Conservation (phyloP, 1,284 basidiomycete species). For the Sporisorium scitamineum region DNA sequence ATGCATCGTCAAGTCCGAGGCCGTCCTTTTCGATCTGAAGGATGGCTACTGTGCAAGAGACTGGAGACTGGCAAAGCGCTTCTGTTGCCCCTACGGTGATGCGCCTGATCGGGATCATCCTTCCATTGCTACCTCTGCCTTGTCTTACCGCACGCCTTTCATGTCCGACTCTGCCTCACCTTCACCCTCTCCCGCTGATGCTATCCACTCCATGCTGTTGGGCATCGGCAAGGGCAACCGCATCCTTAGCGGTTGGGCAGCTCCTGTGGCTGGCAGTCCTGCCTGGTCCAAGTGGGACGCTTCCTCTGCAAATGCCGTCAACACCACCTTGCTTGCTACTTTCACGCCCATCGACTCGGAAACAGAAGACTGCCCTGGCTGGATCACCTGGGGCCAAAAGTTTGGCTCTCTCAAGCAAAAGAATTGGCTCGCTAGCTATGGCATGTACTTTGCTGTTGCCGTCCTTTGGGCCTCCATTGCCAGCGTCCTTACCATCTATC, state of each 20-base stretch:
- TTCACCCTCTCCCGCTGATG: conserved; percentile 19
- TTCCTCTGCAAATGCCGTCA: conserved; percentile 3
- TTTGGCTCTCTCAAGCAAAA: conserved; percentile 22
- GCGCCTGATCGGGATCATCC: conserved; percentile 51
- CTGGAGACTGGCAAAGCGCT: conserved; percentile 82
- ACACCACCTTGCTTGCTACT: conserved; percentile 20
- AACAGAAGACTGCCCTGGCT: conserved; percentile 75
- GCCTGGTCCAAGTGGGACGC: conserved; percentile 54
- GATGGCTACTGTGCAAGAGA: conserved; percentile 83
- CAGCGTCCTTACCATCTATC: conserved; percentile 82
- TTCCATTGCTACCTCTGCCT: conserved; percentile 15
- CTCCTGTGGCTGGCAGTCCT: conserved; percentile 58
- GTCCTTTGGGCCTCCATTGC: conserved; percentile 60
- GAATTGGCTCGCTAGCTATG: conserved; percentile 76
- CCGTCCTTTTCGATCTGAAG: conserved; percentile 92
- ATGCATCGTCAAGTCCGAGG: conserved; percentile 85
- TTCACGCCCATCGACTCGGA: conserved; percentile 36
- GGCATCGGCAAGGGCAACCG: conserved; percentile 52
- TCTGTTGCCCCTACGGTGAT: conserved; percentile 76
- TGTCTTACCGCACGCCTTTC: conserved; percentile 42
- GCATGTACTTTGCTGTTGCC: conserved; percentile 75
- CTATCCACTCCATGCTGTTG: conserved; percentile 36
- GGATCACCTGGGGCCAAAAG: conserved; percentile 77
- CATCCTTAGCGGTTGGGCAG: conserved; percentile 57
- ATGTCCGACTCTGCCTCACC: conserved; percentile 11